These are phyloP conservation scores for Phaseolus coccineus DNA, from an alignment of 331 rosid genomes.

Conservation along the genomic window DNA sequence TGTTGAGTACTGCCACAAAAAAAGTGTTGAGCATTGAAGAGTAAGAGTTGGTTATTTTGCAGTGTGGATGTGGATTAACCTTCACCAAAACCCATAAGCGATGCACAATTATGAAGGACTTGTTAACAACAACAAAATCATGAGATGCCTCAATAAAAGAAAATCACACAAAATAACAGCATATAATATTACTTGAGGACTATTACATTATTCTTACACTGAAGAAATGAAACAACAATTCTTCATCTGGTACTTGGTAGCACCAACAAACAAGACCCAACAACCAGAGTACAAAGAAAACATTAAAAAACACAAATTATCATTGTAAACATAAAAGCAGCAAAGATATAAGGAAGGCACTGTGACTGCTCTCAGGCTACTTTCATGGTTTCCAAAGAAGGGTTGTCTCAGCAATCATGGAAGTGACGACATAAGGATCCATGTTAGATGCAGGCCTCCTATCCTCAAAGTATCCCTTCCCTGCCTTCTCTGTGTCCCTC, in stretches of 20 bases:
- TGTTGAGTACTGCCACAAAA: too few species aligned
- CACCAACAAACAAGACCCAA: neutral
- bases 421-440: slow-evolving; percentile 96
- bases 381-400: slow-evolving; percentile 77
- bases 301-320: too few species aligned
- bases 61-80: neutral
- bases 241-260: neutral
- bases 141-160: too few species aligned
- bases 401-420: slow-evolving; percentile 92
- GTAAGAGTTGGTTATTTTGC: neutral
- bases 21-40: neutral
- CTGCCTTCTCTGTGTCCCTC: slow-evolving; percentile 83
- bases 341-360: neutral
- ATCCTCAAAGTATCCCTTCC: slow-evolving; percentile 91
- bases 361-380: neutral
- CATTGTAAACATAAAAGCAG: too few species aligned
- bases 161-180: neutral
- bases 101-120: neutral
- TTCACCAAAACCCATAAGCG: neutral
- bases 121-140: neutral
- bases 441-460: slow-evolving; percentile 94
- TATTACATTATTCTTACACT: neutral
- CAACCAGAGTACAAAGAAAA: neutral
- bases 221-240: slow-evolving; percentile 1
- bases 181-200: neutral